These are phyloP conservation scores for Laetiporus sulphureus DNA, from an alignment of 1,284 basidiomycete species.

Conservation along the genomic window DNA sequence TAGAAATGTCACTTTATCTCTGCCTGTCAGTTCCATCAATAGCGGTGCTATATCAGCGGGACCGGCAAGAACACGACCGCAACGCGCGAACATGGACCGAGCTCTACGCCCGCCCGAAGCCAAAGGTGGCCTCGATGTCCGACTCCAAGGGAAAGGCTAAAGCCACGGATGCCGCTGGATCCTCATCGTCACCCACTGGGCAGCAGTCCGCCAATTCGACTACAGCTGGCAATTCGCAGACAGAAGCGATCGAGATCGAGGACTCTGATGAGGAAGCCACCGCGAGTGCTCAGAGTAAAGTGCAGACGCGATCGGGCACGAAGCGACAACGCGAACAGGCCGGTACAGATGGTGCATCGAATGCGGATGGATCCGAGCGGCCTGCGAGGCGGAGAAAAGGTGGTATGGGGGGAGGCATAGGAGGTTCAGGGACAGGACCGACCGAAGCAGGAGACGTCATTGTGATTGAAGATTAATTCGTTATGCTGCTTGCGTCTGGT, in stretches of 20 bases:
- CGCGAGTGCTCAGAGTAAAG: slow-evolving; percentile 1
- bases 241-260: slow-evolving; percentile 39
- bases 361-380: slow-evolving; percentile 11
- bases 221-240: slow-evolving; percentile 12
- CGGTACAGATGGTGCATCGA: slow-evolving; percentile 4
- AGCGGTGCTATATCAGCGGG: slow-evolving; percentile 60
- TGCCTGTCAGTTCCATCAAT: slow-evolving; percentile 55
- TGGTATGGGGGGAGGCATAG: slow-evolving; percentile 11
- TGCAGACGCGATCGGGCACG: slow-evolving; percentile 7
- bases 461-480: slow-evolving; percentile 36
- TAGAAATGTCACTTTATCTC: slow-evolving; percentile 6
- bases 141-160: slow-evolving; percentile 27
- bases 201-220: slow-evolving; percentile 11
- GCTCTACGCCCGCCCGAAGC: slow-evolving; percentile 48
- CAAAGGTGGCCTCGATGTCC: slow-evolving; percentile 17
- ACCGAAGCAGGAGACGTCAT: slow-evolving; percentile 28
- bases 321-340: slow-evolving; percentile 24
- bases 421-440: slow-evolving; percentile 10
- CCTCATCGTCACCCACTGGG: slow-evolving; percentile 9
- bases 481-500: too few relatives aligned
- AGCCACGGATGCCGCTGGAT: slow-evolving; percentile 19
- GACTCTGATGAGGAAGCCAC: slow-evolving; percentile 40
- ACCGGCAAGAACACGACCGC: slow-evolving; percentile 55
- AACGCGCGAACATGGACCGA: slow-evolving; percentile 62
- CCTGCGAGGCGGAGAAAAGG: slow-evolving; percentile 12